Base-by-base conservation (phyloP, 2,329 filamentous ascomycete genomes). In the Ophioceras dolichostomum region DNA sequence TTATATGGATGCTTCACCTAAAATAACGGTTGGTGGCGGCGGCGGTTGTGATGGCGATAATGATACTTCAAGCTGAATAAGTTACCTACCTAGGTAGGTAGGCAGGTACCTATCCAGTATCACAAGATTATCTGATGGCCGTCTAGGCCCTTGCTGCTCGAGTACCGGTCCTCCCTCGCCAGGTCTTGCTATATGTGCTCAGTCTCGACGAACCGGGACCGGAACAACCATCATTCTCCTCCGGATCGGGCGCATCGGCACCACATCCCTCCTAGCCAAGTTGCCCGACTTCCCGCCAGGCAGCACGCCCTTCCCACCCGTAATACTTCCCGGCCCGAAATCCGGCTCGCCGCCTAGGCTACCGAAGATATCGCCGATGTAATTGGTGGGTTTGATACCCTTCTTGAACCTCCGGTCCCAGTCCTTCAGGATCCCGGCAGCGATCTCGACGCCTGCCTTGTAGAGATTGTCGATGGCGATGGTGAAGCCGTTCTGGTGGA, bases 351-450 rank as follows among this genome's bases (percentile, higher is more conserved):
- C 79, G 2, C 78, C 79, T 4, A 85, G 57, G 9, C 70, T 77
- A 12, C 78, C 80, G 45, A 83, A 78, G 38, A 85, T 77, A 49
- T 83, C 79, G 5, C 79, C 79, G 27, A 84, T 58, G 47, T 85
- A 85, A 48, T 83, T 83, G 2, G 51, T 59, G 0, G 78, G 58
- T 42, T 60, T 51, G 28, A 85, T 56, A 3, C 81, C 81, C 2
- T 51, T 44, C 26, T 61, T 55, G 46, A 77, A 85, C 0, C 60
- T 75, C 12, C 52, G 52, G 29, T 76, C 58, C 81, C 81, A 86
- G 4, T 60, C 65, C 1, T 53, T 40, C 10, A 83, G 41, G 39
- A 86, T 78, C 2, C 77, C 79, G 44, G 68, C 60, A 10, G 83
- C 67, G 21, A 86, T 75, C 48, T 75, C 61, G 4, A 79, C 62